These are phyloP conservation scores for Trapa incisa DNA, from an alignment of 345 rosid genomes.

Conservation along the genomic window DNA sequence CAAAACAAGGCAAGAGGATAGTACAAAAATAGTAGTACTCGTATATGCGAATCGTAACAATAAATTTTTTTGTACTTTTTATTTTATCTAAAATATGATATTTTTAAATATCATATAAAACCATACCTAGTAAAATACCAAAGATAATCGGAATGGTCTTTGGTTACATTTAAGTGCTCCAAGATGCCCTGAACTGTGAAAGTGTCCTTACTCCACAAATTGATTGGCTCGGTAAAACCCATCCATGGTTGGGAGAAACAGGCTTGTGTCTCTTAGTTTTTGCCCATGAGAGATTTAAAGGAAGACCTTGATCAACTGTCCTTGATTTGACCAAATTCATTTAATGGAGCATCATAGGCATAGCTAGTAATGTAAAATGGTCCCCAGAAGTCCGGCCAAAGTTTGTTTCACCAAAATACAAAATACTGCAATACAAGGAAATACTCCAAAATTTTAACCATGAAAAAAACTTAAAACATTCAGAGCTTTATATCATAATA, in stretches of 20 bases:
- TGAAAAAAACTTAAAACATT: too few relatives aligned
- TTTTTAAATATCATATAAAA: too few relatives aligned
- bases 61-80: too few relatives aligned
- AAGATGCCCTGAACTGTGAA: slow-evolving; percentile 59
- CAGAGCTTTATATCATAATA: not conserved
- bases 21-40: too few relatives aligned
- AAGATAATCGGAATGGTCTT: slow-evolving; percentile 76
- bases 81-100: too few relatives aligned
- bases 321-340: slow-evolving; percentile 78
- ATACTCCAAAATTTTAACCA: not conserved
- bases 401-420: slow-evolving; percentile 99
- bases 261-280: slow-evolving; percentile 20
- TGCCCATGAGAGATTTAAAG: slow-evolving; percentile 23
- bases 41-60: too few relatives aligned
- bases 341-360: slow-evolving; percentile 94
- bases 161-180: slow-evolving; percentile 92
- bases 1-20: too few relatives aligned
- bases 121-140: slow-evolving; percentile 61
- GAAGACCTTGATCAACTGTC: slow-evolving; percentile 22
- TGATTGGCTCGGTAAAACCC: slow-evolving; percentile 64
- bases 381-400: slow-evolving; percentile 96
- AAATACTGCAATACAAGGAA: slow-evolving; percentile 32
- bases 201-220: slow-evolving; percentile 63
- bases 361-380: slow-evolving; percentile 83
- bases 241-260: slow-evolving; percentile 47